These are phyloP conservation scores for Solanum gracilifrons DNA, from an alignment of 257 asterid genomes.

Conservation along the genomic window DNA sequence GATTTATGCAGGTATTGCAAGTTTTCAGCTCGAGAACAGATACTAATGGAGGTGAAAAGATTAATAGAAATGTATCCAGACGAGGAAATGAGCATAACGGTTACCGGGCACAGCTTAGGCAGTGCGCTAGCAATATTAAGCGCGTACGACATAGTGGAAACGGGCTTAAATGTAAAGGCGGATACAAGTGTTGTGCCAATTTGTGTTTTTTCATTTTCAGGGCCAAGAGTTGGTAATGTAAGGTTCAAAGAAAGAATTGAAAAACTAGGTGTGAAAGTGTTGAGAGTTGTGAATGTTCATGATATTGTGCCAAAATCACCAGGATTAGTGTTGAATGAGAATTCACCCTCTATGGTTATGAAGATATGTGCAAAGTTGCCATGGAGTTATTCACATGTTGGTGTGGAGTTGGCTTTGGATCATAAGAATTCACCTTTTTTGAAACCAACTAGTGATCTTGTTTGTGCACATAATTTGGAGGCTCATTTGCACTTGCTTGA, in stretches of 20 bases:
- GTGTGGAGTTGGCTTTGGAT: constrained; percentile 38
- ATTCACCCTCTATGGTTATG: constrained; percentile 7
- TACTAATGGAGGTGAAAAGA: constrained; percentile 16
- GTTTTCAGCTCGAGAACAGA: constrained; percentile 28
- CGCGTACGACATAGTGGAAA: constrained; percentile 33
- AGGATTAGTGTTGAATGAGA: constrained; percentile 35
- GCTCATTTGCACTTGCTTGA: constrained; percentile 44
- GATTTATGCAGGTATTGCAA: constrained; percentile 5
- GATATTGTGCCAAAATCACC: constrained; percentile 41
- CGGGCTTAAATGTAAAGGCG: constrained; percentile 4
- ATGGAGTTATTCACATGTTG: constrained; percentile 47
- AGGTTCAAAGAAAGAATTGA: constrained; percentile 31
- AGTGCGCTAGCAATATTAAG: constrained; percentile 26
- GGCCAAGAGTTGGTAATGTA: constrained; percentile 47
- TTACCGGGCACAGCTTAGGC: constrained; percentile 37
- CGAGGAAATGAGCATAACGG: constrained; percentile 34
- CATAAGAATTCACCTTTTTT: constrained; percentile 36
- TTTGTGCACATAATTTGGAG: constrained; percentile 43
- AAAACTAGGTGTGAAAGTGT: constrained; percentile 29
- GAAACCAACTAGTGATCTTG: constrained; percentile 17
- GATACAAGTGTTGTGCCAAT: constrained; percentile 11
- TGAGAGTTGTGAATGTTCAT: constrained; percentile 40
- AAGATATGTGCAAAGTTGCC: constrained; percentile 24
- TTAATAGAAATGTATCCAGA: constrained; percentile 15
- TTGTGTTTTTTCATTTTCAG: constrained; percentile 30